Percentiles rank a stretch among this genome's conserved stretches.
Evolutionary conservation across 208 protist genomes (phyloP).

Genomic region (Leishmania aethiopica): DNA sequence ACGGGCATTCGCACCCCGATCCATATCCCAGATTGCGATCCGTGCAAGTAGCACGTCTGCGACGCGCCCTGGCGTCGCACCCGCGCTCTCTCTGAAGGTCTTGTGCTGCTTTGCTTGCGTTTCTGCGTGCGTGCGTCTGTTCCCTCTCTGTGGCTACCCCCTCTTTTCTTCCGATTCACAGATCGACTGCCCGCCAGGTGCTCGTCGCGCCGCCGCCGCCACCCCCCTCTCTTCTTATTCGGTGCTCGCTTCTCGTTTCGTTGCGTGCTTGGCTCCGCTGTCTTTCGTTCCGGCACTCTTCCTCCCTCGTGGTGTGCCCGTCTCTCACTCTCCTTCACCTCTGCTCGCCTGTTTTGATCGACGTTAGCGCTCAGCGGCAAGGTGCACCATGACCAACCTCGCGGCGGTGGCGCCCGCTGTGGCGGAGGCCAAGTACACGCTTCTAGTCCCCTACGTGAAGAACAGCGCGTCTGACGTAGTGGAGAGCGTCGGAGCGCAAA

Average conservation of each 20-base stretch:
- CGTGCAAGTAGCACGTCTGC: too few relatives aligned
- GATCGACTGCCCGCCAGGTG: neutral
- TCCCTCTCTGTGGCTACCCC: neutral
- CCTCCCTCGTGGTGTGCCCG: neutral
- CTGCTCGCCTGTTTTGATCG: neutral
- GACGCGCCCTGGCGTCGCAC: neutral
- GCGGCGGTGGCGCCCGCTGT: neutral
- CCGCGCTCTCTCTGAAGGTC: neutral
- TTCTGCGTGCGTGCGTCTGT: neutral
- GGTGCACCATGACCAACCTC: neutral
- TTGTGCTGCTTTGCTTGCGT: neutral
- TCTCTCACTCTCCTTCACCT: neutral
- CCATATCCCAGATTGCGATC: too few relatives aligned
- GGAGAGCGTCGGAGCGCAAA: constrained; percentile 6
- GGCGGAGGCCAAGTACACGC: neutral
- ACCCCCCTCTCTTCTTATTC: neutral
- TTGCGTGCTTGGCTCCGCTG: neutral
- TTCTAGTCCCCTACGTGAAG: constrained; percentile 4
- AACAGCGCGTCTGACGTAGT: constrained; percentile 21
- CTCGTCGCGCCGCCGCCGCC: neutral
- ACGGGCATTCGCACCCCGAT: too few relatives aligned
- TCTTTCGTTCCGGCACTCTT: neutral
- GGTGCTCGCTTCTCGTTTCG: neutral
- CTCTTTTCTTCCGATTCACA: neutral
- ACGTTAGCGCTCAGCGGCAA: neutral